Conservation (phyloP, 805 yeast species). For the Clavispora asparagi region DNA sequence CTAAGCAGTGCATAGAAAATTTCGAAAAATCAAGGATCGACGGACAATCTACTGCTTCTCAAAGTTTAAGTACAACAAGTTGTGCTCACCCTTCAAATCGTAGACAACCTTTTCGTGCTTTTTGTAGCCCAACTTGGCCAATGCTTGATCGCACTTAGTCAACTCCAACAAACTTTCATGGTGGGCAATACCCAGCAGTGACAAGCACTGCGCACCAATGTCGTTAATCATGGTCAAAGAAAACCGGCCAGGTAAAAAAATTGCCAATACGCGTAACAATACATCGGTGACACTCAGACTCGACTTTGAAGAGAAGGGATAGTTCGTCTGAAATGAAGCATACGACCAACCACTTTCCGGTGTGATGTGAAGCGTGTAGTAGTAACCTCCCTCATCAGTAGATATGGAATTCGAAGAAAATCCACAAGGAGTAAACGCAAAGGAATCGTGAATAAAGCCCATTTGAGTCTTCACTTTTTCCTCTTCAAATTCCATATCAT, state of each 20-base stretch:
- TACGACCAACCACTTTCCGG: constrained; percentile 94
- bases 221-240: constrained; percentile 42
- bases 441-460: constrained; percentile 70
- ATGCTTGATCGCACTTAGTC: constrained; percentile 11
- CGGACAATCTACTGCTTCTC: constrained; percentile 26
- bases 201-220: neutral
- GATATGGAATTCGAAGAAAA: constrained; percentile 82
- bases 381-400: constrained; percentile 41
- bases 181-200: neutral
- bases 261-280: constrained; percentile 50
- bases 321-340: constrained; percentile 92
- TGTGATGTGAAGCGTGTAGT: constrained; percentile 86
- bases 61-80: constrained; percentile 65
- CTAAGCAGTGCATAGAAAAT: neutral
- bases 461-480: neutral
- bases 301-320: constrained; percentile 40
- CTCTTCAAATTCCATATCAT: neutral
- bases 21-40: neutral
- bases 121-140: constrained; percentile 42
- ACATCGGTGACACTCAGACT: constrained; percentile 48
- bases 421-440: constrained; percentile 92
- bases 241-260: constrained; percentile 74
- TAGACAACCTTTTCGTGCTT: constrained; percentile 65
- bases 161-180: constrained; percentile 4
- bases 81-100: constrained; percentile 67